Conservation (phyloP, 2,329 filamentous ascomycete genomes). For the Fusarium sp. region DNA sequence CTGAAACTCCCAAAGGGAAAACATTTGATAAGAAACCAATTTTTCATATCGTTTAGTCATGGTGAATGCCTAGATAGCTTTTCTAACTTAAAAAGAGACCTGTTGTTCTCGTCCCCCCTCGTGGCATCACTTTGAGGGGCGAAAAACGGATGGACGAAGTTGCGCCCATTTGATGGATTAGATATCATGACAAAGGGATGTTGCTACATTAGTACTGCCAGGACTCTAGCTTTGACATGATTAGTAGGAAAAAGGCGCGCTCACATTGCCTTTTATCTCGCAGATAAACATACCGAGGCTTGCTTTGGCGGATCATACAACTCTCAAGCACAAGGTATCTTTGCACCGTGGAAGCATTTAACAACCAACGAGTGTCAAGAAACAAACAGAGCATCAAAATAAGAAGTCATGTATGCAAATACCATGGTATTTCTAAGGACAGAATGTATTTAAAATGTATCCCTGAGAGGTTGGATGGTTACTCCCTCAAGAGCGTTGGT, state of each 20-base stretch:
- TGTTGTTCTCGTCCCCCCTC: neutral
- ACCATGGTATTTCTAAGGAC: neutral
- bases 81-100: too few species aligned
- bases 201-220: neutral
- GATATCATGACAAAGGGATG: neutral
- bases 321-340: neutral
- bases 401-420: neutral
- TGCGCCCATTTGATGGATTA: neutral
- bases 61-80: neutral
- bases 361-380: neutral
- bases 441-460: neutral
- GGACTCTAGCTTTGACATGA: neutral
- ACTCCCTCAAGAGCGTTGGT: neutral
- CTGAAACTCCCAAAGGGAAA: neutral
- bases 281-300: neutral
- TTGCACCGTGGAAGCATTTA: neutral
- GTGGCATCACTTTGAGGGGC: neutral
- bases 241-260: neutral
- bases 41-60: neutral
- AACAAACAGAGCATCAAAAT: neutral
- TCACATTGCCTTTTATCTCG: neutral
- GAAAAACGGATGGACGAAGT: neutral
- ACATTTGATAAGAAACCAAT: neutral
- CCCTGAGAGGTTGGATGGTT: neutral
- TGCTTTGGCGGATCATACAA: neutral